Evolutionary conservation across 2,329 filamentous ascomycete species (phyloP).

Genomic region (Neonectria magnoliae): DNA sequence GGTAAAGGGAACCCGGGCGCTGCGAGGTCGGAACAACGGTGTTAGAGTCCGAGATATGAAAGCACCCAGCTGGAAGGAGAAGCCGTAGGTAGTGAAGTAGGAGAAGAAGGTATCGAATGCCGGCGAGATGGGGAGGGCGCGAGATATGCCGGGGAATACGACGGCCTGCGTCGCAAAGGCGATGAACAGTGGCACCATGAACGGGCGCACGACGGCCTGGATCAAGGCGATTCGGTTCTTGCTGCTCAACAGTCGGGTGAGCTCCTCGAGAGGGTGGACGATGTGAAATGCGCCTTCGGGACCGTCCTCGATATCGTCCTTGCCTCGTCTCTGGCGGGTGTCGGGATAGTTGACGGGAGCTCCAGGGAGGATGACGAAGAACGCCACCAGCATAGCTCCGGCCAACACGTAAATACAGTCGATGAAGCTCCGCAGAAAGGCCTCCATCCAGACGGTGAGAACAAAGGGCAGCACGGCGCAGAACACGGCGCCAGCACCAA

Average conservation of each 20-base stretch:
- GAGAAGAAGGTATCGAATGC: constrained; percentile 41
- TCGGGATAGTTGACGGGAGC: constrained; percentile 37
- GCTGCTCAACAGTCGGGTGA: constrained; percentile 24
- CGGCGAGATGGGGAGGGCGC: constrained; percentile 38
- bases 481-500: constrained; percentile 43
- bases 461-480: constrained; percentile 45
- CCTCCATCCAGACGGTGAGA: constrained; percentile 41
- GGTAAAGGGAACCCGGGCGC: constrained; percentile 17
- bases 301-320: constrained; percentile 32
- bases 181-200: constrained; percentile 42
- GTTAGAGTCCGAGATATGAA: constrained; percentile 40
- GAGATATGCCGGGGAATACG: constrained; percentile 43
- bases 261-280: constrained; percentile 46
- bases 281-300: constrained; percentile 48
- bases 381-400: constrained; percentile 40
- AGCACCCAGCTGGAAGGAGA: constrained; percentile 44
- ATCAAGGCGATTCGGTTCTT: constrained; percentile 28
- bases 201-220: constrained; percentile 32
- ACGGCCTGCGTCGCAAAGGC: constrained; percentile 39
- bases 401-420: constrained; percentile 42
- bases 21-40: constrained; percentile 28
- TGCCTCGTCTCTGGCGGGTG: constrained; percentile 12
- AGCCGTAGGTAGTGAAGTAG: constrained; percentile 42
- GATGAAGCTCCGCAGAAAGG: constrained; percentile 43
- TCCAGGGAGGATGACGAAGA: constrained; percentile 44